These are phyloP conservation scores for Saturnispora bothae DNA, from an alignment of 805 yeast genomes.

Conservation along the genomic window DNA sequence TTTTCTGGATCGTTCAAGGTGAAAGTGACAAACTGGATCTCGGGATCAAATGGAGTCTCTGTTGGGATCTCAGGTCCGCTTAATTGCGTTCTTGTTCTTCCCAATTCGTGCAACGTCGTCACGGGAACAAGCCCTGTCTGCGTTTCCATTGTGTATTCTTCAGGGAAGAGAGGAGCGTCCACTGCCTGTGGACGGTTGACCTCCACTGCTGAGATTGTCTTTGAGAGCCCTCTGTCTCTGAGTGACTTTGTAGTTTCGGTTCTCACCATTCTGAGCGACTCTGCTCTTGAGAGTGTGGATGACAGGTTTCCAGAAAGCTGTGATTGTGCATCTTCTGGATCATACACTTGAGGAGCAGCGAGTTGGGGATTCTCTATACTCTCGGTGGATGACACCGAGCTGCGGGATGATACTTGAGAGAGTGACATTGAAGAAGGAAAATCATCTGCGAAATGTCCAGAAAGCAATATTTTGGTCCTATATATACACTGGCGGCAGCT, in stretches of 20 bases:
- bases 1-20: constrained; percentile 72
- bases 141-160: constrained; percentile 84
- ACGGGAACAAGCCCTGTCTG: constrained; percentile 82
- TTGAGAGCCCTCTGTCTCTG: constrained; percentile 48
- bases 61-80: constrained; percentile 18
- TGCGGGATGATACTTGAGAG: constrained; percentile 2
- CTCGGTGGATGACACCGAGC: constrained; percentile 10
- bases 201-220: constrained; percentile 45
- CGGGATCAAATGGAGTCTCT: constrained; percentile 38
- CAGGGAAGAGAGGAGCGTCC: constrained; percentile 74
- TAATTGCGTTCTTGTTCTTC: constrained; percentile 34
- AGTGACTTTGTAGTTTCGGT: constrained; percentile 72
- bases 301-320: constrained; percentile 28
- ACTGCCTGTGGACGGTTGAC: constrained; percentile 43
- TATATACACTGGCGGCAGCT: too few species aligned
- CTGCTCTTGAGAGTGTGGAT: constrained; percentile 23
- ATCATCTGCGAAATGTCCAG: too few species aligned
- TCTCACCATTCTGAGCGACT: constrained; percentile 33
- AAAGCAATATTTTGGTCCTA: too few species aligned
- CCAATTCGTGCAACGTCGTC: constrained; percentile 54
- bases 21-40: constrained; percentile 79
- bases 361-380: constrained; percentile 1
- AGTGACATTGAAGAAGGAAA: too few species aligned
- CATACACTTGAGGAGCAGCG: constrained; percentile 29
- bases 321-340: constrained; percentile 39